phyloP scores from a whole-genome alignment of 306 rosid species.

The Spatholobus suberectus region DNA sequence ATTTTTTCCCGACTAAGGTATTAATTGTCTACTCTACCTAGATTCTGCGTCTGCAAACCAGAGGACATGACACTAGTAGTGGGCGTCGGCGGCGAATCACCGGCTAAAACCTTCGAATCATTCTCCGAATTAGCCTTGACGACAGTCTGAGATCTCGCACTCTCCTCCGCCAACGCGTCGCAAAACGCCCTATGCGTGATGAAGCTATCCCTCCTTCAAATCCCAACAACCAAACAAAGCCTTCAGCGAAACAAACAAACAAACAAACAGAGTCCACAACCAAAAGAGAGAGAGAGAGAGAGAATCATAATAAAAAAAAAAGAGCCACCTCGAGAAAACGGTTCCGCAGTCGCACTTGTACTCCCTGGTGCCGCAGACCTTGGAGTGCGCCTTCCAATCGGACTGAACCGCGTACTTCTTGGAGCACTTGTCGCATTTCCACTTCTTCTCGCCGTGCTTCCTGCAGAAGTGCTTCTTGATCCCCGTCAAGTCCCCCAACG shows the following conservation, averaged over 20 bases:
- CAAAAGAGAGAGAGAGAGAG: background rate
- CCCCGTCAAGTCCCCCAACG: slow-evolving; percentile 90
- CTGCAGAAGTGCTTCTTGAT: slow-evolving; percentile 94
- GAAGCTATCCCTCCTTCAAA: slow-evolving; percentile 90
- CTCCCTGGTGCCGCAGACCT: slow-evolving; percentile 88
- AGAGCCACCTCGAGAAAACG: slow-evolving; percentile 87
- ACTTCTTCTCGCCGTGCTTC: slow-evolving; percentile 95
- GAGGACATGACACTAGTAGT: slow-evolving; percentile 47
- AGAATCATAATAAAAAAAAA: no score
- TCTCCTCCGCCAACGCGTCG: slow-evolving; percentile 88
- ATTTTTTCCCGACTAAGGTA: slow-evolving; percentile 23
- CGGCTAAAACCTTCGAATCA: slow-evolving; percentile 44
- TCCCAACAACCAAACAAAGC: slow-evolving; percentile 17
- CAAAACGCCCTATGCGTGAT: slow-evolving; percentile 96
- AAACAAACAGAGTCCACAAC: background rate
- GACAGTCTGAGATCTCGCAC: slow-evolving; percentile 56
- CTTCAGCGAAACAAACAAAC: background rate
- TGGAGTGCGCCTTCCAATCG: slow-evolving; percentile 97
- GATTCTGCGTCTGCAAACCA: slow-evolving; percentile 54
- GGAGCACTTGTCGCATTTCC: slow-evolving; percentile 95
- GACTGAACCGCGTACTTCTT: slow-evolving; percentile 97
- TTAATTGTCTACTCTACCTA: slow-evolving; percentile 55
- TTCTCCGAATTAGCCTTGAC: slow-evolving; percentile 52
- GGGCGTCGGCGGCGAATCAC: slow-evolving; percentile 39
- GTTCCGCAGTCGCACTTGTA: slow-evolving; percentile 97